Base-by-base conservation (phyloP, 805 yeast species). In the Suhomyces faveliae region DNA sequence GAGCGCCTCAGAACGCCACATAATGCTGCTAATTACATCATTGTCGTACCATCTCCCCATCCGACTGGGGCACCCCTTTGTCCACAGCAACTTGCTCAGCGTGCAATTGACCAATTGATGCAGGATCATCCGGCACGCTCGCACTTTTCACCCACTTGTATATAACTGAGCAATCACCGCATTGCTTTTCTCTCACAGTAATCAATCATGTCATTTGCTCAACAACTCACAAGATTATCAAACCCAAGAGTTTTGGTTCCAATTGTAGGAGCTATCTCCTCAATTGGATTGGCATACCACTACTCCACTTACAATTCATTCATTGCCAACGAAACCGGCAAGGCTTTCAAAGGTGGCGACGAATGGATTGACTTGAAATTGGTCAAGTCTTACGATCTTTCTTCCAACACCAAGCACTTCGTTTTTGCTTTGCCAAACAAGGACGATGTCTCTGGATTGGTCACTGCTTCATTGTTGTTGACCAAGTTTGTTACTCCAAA, bases 401-500 rank as follows among this genome's bases (percentile, higher is more conserved):
- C 88, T 13, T 65, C 73, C 24, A 84, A 85, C 68, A 77, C 92
- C 60, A 86, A 81, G 68, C 77, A 80, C 58, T 78, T 87, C 61
- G 76, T 81, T 20, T 89, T 91, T 59, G 84, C 80, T 51, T 79
- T 90, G 56, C 87, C 87, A 30, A 66, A 77, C 45, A 65, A 77
- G 20, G 91, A 85, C 60, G 80, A 83, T 51, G 81, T 75, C 15
- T 77, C 89, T 24, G 98, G 98, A 29, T 78, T 90, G 57, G 72
- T 78, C 55, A 78, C 85, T 45, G 96, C 98, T 38, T 87, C 94
- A 24, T 81, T 85, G 54, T 66, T 94, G 40, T 66, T 94, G 65
- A 80, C 96, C 68, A 91, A 90, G 74, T 88, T 74, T 63, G 85
- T 83, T 47, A 84, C 92, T 51, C 80, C 83, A 52, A 88, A 89